Evolutionary conservation across 148 eudicot species (phyloP), one percentile per base, ranked within the genome.

Genomic region (Dysphania ambrosioides): DNA sequence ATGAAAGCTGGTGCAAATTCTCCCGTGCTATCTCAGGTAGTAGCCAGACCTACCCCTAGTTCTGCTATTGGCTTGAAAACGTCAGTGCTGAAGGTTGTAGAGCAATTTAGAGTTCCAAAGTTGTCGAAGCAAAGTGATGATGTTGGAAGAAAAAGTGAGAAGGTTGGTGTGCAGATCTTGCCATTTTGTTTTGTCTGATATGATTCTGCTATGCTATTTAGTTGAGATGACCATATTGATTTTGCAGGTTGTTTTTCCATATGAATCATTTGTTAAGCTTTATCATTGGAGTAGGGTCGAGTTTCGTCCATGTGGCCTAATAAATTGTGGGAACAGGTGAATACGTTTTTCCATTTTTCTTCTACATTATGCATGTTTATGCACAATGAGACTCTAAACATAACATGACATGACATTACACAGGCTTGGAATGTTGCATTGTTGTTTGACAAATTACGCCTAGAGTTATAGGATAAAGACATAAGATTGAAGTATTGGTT

Each of bases 241-340:
- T 74, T 82, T 75, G 71, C 87, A 93, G 98, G 97, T 87, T 68
- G 82, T 89, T 71, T 89, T 89, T 76, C 72, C 93, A 6, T 93
- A 90, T 79, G 96, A 93, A 4, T 67, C 75, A 34, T 93, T 93
- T 85, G 96, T 93, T 49, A 87, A 89, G 87, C 93, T 93, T 75
- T 90, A 90, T 74, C 82, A 84, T 61, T 93, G 93, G 96, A 89
- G 88, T 76, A 84, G 84, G 86, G 79, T 88, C 83, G 96, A 90
- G 62, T 72, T 93, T 58, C 86, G 74, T 44, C 98, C 98, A 27
- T 67, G 79, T 63, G 98, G 98, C 66, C 88, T 93, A 35, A 71
- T 72, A 73, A 93, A 93, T 83, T 87, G 89, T 79, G 98, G 98
- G 64, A 93, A 93, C 84, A 93, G 98, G 98, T 90, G 75, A 82